Conservation (phyloP, 164 flowering plant genomes). For the Aristolochia fimbriata region DNA sequence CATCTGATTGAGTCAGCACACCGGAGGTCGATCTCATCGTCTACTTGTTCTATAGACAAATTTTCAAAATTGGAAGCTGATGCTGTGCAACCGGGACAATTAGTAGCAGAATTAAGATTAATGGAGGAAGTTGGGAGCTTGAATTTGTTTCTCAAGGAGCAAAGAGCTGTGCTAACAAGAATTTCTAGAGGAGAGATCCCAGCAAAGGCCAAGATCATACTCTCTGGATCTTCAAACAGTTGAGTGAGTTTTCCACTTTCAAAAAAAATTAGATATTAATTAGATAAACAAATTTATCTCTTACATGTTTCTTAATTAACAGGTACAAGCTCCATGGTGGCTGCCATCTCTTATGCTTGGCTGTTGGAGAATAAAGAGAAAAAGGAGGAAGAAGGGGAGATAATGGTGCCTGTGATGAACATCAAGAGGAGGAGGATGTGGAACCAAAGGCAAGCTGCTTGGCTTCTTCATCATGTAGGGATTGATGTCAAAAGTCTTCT, state of each 20-base stretch:
- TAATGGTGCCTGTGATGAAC: conserved; percentile 65
- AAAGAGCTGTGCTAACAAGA: conserved; percentile 29
- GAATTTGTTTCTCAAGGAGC: conserved; percentile 48
- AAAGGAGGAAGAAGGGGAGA: conserved; percentile 13
- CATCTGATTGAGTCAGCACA: conserved; percentile 29
- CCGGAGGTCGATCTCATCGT: conserved; percentile 39
- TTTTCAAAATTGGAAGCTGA: conserved; percentile 9
- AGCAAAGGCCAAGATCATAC: conserved; percentile 45
- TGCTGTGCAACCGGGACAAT: neutral
- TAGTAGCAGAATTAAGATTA: neutral
- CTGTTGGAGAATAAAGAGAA: conserved; percentile 32
- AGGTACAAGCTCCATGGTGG: conserved; percentile 72
- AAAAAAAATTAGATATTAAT: too few species aligned
- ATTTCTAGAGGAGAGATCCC: conserved; percentile 28
- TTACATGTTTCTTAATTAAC: conserved; percentile 3
- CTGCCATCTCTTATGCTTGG: conserved; percentile 68
- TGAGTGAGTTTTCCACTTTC: conserved; percentile 9
- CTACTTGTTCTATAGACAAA: conserved; percentile 39
- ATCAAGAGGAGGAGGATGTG: conserved; percentile 48
- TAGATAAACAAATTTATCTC: neutral
- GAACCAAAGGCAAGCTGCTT: conserved; percentile 59
- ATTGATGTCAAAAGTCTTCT: conserved; percentile 45
- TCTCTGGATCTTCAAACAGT: conserved; percentile 64
- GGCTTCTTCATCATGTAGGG: conserved; percentile 59
- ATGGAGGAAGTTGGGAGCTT: conserved; percentile 11